Percentiles rank a stretch among this genome's conserved stretches.
phyloP scores from a whole-genome alignment of 2,329 filamentous ascomycete species.

The Trichoderma aggressivum region DNA sequence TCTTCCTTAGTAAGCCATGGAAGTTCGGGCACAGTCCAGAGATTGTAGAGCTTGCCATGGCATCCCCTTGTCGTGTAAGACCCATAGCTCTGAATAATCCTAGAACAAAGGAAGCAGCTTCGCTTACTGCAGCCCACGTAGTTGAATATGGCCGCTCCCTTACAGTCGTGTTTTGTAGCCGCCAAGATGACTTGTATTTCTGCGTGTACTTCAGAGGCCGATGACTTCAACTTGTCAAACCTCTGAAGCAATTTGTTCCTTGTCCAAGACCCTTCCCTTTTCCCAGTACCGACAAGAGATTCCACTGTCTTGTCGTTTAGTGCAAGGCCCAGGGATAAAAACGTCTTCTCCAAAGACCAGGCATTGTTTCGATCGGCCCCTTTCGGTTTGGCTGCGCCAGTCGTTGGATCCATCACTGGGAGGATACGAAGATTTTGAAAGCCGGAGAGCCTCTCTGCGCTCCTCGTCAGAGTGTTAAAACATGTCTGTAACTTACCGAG shows the following conservation, averaged over 20 bases:
- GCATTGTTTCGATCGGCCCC: neutral
- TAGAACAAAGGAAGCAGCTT: constrained; percentile 5
- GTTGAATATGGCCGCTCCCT: neutral
- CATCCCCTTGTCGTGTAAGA: neutral
- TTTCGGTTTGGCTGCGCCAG: neutral
- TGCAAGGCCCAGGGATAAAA: neutral
- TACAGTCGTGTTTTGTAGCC: neutral
- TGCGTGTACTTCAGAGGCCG: neutral
- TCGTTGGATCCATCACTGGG: neutral
- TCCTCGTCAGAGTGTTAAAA: neutral
- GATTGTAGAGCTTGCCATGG: constrained; percentile 6
- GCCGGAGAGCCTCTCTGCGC: neutral
- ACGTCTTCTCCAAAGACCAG: neutral
- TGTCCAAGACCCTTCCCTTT: neutral
- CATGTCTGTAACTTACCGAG: neutral
- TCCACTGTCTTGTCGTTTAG: neutral
- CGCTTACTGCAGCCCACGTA: constrained; percentile 9
- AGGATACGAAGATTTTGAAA: constrained; percentile 4
- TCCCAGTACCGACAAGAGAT: neutral
- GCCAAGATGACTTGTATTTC: constrained; percentile 1
- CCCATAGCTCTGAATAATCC: neutral
- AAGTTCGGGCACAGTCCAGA: neutral
- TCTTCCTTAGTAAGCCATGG: neutral
- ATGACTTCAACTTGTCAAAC: neutral
- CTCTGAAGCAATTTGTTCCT: neutral